Evolutionary conservation across 352 stramenopile genomes (phyloP).

Genomic region (Blastocystis sp.): DNA sequence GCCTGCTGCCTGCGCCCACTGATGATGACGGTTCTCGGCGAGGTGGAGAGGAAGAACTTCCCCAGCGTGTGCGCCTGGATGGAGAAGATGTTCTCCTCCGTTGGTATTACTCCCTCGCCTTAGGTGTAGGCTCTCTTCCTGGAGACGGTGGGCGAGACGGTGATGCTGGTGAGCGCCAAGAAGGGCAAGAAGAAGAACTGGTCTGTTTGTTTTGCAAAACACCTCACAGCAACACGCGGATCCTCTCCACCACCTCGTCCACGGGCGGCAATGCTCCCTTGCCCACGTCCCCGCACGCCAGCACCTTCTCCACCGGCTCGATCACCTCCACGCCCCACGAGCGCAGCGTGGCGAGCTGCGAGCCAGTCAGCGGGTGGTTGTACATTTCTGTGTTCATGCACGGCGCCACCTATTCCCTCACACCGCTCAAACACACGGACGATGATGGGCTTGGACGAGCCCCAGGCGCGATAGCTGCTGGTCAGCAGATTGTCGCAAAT

Average conservation of each 20-base stretch:
- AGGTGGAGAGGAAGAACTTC: constrained; percentile 67
- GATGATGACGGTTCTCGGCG: constrained; percentile 51
- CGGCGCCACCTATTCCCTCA: constrained; percentile 1
- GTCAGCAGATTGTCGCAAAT: constrained; percentile 62
- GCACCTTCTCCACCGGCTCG: constrained; percentile 46
- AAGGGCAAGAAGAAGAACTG: constrained; percentile 66
- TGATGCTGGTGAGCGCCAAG: constrained; percentile 13
- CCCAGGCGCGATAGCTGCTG: constrained; percentile 48
- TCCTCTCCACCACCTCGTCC: constrained; percentile 4
- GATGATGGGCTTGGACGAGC: constrained; percentile 50
- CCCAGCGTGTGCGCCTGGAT: constrained; percentile 55
- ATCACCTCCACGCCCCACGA: constrained; percentile 44
- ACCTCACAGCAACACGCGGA: not conserved
- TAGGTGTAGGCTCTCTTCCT: constrained; percentile 18
- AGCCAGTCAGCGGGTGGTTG: constrained; percentile 29
- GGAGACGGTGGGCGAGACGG: constrained; percentile 35
- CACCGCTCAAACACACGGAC: not conserved
- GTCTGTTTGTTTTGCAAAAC: constrained; percentile 51
- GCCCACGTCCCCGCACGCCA: constrained; percentile 56
- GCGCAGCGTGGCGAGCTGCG: not conserved
- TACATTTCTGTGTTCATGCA: constrained; percentile 69
- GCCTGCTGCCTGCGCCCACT: constrained; percentile 49
- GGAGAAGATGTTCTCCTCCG: constrained; percentile 40
- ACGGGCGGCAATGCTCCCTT: constrained; percentile 63
- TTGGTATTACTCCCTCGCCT: not conserved